Evolutionary conservation across 441 rosid species (phyloP).

Genomic region (Populus hybrid): DNA sequence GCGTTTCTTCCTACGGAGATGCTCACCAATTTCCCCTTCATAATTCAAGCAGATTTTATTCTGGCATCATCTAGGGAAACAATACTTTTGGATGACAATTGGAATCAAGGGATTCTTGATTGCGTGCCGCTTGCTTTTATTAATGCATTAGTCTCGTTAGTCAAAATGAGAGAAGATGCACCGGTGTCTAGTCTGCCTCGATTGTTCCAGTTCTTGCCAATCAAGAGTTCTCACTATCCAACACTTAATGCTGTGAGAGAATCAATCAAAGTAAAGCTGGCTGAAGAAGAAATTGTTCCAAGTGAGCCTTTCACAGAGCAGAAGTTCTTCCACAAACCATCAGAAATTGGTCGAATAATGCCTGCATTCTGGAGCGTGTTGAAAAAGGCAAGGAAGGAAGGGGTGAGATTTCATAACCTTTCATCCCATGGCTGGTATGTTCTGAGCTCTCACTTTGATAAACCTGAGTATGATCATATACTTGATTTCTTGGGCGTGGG

Average conservation of each 20-base stretch:
- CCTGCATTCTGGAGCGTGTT: constrained; percentile 62
- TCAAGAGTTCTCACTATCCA: constrained; percentile 33
- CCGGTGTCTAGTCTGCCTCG: constrained; percentile 47
- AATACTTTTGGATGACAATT: constrained; percentile 49
- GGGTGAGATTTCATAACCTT: constrained; percentile 50
- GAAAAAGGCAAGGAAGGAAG: constrained; percentile 41
- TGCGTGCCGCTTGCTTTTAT: constrained; percentile 58
- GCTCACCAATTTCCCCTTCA: constrained; percentile 70
- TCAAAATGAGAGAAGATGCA: constrained; percentile 44
- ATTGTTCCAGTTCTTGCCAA: constrained; percentile 60
- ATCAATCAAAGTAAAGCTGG: constrained; percentile 35
- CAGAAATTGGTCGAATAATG: constrained; percentile 51
- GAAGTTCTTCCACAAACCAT: constrained; percentile 55
- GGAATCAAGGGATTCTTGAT: constrained; percentile 78
- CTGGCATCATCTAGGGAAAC: constrained; percentile 68
- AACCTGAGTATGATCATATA: constrained; percentile 25
- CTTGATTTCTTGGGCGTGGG: constrained; percentile 54
- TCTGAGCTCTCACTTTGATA: constrained; percentile 50
- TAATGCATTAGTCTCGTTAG: constrained; percentile 53
- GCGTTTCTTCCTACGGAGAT: constrained; percentile 82
- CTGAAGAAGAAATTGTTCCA: constrained; percentile 51
- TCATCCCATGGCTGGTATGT: constrained; percentile 51
- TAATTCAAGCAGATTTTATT: constrained; percentile 70
- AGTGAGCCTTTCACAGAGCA: constrained; percentile 48
- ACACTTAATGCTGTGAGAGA: constrained; percentile 49